phyloP scores from a whole-genome alignment of 176 grass and related monocot species.

The Lolium rigidum region DNA sequence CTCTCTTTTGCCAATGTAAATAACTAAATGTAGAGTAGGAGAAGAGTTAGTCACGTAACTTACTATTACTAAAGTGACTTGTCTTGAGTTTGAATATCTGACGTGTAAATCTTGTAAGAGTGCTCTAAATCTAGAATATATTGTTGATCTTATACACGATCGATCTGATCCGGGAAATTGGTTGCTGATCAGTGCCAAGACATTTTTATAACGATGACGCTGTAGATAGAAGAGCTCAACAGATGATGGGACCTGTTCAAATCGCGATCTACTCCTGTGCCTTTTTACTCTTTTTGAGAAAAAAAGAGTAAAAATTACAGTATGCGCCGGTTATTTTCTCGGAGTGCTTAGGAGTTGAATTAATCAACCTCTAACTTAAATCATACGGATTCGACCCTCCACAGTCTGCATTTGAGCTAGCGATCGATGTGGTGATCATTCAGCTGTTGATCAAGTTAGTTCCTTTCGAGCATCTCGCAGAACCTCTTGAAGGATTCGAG shows the following conservation, averaged over 20 bases:
- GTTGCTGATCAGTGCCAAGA: not conserved
- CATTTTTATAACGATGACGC: not conserved
- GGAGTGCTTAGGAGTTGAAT: not conserved
- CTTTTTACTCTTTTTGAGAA: not conserved
- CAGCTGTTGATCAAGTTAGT: not conserved
- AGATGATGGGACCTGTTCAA: not conserved
- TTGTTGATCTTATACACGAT: not conserved
- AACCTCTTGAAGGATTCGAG: slow-evolving; percentile 97
- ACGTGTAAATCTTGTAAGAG: too few relatives aligned
- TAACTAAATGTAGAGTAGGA: too few relatives aligned
- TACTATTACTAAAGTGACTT: too few relatives aligned
- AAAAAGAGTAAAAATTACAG: not conserved
- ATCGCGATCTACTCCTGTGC: not conserved
- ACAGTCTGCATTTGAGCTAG: not conserved
- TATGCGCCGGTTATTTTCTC: not conserved
- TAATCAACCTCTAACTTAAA: not conserved
- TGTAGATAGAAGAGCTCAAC: not conserved
- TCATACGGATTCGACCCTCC: not conserved
- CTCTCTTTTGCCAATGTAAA: too few relatives aligned
- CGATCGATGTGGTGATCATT: not conserved
- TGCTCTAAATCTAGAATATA: not conserved
- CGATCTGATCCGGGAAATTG: not conserved
- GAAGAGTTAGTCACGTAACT: too few relatives aligned
- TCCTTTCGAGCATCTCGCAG: slow-evolving; percentile 80
- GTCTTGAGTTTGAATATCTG: too few relatives aligned